Conservation (phyloP, 768 basidiomycete genomes). For the Lyophyllum semitale region DNA sequence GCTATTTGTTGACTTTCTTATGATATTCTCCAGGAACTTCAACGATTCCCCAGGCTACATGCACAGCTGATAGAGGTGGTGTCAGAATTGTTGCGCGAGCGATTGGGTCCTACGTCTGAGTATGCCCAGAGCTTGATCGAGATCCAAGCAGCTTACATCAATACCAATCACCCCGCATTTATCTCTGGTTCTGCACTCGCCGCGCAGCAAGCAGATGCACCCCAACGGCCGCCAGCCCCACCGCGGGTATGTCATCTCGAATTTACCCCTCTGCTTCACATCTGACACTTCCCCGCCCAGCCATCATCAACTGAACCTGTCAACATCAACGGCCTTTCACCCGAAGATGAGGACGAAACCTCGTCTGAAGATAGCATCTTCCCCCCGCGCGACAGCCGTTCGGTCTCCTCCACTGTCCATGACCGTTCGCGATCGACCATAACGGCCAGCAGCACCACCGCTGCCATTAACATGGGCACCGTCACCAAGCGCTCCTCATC, state of each 20-base stretch:
- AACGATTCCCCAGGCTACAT: constrained; percentile 92
- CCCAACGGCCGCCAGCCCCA: constrained; percentile 43
- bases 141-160: constrained; percentile 99
- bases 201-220: constrained; percentile 47
- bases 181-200: constrained; percentile 75
- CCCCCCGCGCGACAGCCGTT: constrained; percentile 58
- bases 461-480: constrained; percentile 23
- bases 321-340: constrained; percentile 48
- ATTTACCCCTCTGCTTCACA: constrained; percentile 8
- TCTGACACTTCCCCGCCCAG: constrained; percentile 35
- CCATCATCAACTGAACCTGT: constrained; percentile 64
- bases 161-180: constrained; percentile 97
- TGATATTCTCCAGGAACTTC: constrained; percentile 69
- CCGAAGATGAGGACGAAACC: constrained; percentile 64
- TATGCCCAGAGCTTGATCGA: constrained; percentile 94
- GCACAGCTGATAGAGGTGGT: constrained; percentile 94
- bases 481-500: constrained; percentile 37
- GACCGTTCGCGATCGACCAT: constrained; percentile 64
- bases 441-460: constrained; percentile 31
- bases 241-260: constrained; percentile 50
- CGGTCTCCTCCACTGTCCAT: constrained; percentile 75
- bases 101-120: constrained; percentile 94
- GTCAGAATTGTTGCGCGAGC: constrained; percentile 93
- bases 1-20: not conserved
- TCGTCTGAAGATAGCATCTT: constrained; percentile 59